Conservation (phyloP, 352 stramenopile genomes). For the Globisporangium radiosum region DNA sequence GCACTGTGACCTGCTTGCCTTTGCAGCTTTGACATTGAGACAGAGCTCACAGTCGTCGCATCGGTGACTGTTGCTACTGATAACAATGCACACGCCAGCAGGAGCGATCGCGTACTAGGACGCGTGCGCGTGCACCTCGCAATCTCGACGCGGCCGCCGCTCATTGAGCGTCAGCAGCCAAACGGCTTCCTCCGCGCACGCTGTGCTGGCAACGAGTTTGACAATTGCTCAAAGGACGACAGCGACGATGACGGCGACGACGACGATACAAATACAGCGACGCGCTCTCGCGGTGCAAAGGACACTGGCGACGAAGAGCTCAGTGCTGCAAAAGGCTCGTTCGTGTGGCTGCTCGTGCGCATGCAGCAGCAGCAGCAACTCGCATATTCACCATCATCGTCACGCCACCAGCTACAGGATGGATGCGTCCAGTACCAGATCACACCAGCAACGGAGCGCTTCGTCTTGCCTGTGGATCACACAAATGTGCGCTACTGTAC, state of each 20-base stretch:
- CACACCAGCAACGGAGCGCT: conserved; percentile 42
- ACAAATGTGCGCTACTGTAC: conserved; percentile 27
- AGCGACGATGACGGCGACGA: neutral
- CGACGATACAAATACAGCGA: neutral
- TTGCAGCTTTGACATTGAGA: conserved; percentile 46
- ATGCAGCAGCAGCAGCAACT: conserved; percentile 20
- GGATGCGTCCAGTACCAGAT: conserved; percentile 51
- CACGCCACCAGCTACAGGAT: neutral
- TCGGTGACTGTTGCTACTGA: no score
- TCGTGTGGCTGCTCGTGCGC: conserved; percentile 42
- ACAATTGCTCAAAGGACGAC: conserved; percentile 7
- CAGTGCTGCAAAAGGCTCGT: conserved; percentile 21
- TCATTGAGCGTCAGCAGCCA: conserved; percentile 29
- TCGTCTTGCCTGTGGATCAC: conserved; percentile 40
- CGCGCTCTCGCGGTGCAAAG: neutral
- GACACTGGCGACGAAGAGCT: conserved; percentile 11
- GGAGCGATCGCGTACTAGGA: conserved; percentile 7
- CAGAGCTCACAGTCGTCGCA: conserved; percentile 20
- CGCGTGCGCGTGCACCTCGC: conserved; percentile 38
- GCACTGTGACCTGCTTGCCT: neutral
- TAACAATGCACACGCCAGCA: neutral
- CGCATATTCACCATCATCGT: neutral
- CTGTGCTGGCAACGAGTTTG: conserved; percentile 4
- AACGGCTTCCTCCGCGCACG: conserved; percentile 33
- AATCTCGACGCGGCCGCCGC: conserved; percentile 20